phyloP scores from a whole-genome alignment of 2,329 filamentous ascomycete genomes.

The Xylariaceae sp. region DNA sequence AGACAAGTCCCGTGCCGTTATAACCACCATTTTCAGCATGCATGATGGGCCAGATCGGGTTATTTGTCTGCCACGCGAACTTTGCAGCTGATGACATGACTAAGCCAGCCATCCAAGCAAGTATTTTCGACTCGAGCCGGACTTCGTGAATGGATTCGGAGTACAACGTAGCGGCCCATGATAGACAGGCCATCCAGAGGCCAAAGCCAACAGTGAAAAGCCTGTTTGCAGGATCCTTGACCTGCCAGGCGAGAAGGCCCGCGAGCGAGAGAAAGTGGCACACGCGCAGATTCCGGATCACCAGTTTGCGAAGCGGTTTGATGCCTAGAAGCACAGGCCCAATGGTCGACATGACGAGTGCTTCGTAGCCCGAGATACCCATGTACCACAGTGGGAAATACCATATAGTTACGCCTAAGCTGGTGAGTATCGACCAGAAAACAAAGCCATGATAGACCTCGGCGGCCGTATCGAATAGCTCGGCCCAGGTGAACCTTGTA shows the following conservation, averaged over 20 bases:
- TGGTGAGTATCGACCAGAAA: slow-evolving; percentile 94
- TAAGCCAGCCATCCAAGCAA: slow-evolving; percentile 80
- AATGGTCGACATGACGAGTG: slow-evolving; percentile 80
- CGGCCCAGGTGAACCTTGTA: slow-evolving; percentile 71
- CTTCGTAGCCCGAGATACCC: slow-evolving; percentile 97
- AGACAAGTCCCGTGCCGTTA: slow-evolving; percentile 79
- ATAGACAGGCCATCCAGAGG: slow-evolving; percentile 77
- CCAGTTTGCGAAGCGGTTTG: slow-evolving; percentile 66
- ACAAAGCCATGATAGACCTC: slow-evolving; percentile 94
- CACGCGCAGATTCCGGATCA: slow-evolving; percentile 68
- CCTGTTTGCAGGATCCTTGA: slow-evolving; percentile 71
- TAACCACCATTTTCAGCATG: slow-evolving; percentile 87
- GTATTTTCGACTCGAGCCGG: slow-evolving; percentile 78
- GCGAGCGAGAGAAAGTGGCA: slow-evolving; percentile 77
- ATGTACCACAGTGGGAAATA: slow-evolving; percentile 99
- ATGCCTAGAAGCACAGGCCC: slow-evolving; percentile 80
- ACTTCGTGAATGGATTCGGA: slow-evolving; percentile 74
- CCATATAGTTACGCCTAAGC: slow-evolving; percentile 88
- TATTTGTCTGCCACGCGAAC: slow-evolving; percentile 92
- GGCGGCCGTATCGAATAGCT: slow-evolving; percentile 77
- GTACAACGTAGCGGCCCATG: slow-evolving; percentile 82
- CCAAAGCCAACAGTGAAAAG: slow-evolving; percentile 82
- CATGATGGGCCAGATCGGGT: slow-evolving; percentile 95
- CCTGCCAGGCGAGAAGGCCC: slow-evolving; percentile 78
- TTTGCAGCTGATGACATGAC: slow-evolving; percentile 87